phyloP scores from a whole-genome alignment of 768 basidiomycete genomes.

The Panaeolus papilionaceus region DNA sequence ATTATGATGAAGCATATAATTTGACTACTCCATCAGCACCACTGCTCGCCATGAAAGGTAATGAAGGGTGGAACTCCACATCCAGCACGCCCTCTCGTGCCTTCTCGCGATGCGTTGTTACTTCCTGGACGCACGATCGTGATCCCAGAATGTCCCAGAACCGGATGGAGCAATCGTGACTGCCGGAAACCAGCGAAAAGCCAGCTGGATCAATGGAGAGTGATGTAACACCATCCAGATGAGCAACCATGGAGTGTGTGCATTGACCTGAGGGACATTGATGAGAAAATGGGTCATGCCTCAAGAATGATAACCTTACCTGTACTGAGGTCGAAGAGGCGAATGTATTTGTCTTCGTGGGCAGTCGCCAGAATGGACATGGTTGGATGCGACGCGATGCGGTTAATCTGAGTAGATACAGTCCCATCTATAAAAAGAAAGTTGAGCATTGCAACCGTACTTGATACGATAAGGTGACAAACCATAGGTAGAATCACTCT shows the following conservation, averaged over 20 bases:
- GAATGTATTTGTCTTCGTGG: conserved; percentile 93
- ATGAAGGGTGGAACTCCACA: conserved; percentile 81
- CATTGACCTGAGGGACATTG: conserved; percentile 65
- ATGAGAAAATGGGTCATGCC: conserved; percentile 19
- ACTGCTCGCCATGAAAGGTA: conserved; percentile 90
- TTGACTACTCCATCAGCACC: conserved; percentile 97
- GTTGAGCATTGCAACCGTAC: conserved; percentile 19
- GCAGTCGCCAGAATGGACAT: conserved; percentile 88
- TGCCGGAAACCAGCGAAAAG: conserved; percentile 86
- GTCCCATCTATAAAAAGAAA: conserved; percentile 62
- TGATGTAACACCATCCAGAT: conserved; percentile 91
- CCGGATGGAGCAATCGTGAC: conserved; percentile 92
- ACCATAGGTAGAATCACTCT: conserved; percentile 67
- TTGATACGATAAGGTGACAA: conserved; percentile 26
- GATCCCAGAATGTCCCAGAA: conserved; percentile 93
- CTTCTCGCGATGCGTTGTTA: conserved; percentile 88
- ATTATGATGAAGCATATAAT: conserved; percentile 86
- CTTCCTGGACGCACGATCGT: conserved; percentile 86
- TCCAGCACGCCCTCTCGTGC: conserved; percentile 90
- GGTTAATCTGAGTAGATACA: conserved; percentile 81
- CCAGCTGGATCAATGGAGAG: conserved; percentile 88
- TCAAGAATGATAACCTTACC: conserved; percentile 52
- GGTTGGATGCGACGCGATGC: conserved; percentile 89
- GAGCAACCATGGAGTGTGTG: conserved; percentile 89
- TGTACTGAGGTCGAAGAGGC: conserved; percentile 84